Evolutionary conservation across 108 stramenopile genomes (phyloP).

Genomic region (Chaetoceros tenuissimus): DNA sequence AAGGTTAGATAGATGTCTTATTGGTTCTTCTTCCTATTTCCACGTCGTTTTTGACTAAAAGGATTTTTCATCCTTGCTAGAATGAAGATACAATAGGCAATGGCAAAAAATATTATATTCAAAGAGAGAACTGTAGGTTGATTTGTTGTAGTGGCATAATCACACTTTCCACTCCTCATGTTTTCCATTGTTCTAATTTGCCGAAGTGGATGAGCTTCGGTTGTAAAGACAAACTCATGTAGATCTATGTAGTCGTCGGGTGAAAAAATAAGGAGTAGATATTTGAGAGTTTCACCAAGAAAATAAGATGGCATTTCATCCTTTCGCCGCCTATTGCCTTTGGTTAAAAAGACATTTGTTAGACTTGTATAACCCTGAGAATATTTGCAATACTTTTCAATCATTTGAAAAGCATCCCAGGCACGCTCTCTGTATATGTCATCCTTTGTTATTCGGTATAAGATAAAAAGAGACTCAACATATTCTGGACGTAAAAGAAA

Average conservation of each 20-base stretch:
- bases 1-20: too few species aligned
- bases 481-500: slow-evolving; percentile 48
- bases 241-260: slow-evolving; percentile 14
- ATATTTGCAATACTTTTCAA: slow-evolving; percentile 38
- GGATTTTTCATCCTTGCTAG: too few species aligned
- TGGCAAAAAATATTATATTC: too few species aligned
- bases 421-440: slow-evolving; percentile 37
- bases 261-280: slow-evolving; percentile 23
- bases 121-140: too few species aligned
- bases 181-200: slow-evolving; percentile 6
- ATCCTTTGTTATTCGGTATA: slow-evolving; percentile 38
- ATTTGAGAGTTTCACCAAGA: slow-evolving; percentile 86
- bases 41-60: too few species aligned
- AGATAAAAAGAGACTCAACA: slow-evolving; percentile 37
- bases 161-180: neutral
- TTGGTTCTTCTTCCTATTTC: too few species aligned
- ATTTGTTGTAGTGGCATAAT: too few species aligned
- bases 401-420: slow-evolving; percentile 43
- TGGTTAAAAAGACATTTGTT: slow-evolving; percentile 24
- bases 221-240: slow-evolving; percentile 45
- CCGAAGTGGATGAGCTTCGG: slow-evolving; percentile 79
- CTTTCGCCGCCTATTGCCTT: neutral
- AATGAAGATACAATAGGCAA: too few species aligned
- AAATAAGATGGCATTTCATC: slow-evolving; percentile 88
- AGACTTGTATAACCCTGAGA: slow-evolving; percentile 35